Conservation (phyloP, 805 yeast species). For the Ogataea nakhonphanomensis region DNA sequence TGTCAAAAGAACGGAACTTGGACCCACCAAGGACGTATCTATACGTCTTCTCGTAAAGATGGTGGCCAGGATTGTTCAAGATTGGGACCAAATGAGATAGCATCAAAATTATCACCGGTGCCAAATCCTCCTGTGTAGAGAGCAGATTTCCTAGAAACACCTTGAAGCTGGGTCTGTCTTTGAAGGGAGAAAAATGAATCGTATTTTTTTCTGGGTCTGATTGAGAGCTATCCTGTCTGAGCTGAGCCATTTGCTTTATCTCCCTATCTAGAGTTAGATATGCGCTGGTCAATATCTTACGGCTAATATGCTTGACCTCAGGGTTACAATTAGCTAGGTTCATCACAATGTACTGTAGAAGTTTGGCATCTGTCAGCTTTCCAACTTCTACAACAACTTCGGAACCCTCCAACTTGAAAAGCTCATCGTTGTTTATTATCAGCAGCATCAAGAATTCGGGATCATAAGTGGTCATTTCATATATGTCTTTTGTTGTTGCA, state of each 20-base stretch:
- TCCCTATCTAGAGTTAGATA: conserved; percentile 40
- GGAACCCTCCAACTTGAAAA: conserved; percentile 37
- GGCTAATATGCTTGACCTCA: conserved; percentile 36
- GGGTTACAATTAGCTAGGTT: conserved; percentile 39
- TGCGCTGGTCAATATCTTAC: conserved; percentile 43
- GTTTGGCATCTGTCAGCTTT: conserved; percentile 51
- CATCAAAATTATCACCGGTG: conserved; percentile 52
- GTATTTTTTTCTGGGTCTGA: conserved; percentile 4
- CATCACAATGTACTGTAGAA: conserved; percentile 50
- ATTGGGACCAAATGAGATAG: conserved; percentile 56
- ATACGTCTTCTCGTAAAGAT: conserved; percentile 65
- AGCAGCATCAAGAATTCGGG: conserved; percentile 65
- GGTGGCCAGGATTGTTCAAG: conserved; percentile 66
- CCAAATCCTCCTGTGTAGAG: conserved; percentile 33
- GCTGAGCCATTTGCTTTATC: conserved; percentile 24
- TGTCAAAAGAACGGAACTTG: conserved; percentile 35
- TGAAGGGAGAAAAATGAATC: conserved; percentile 34
- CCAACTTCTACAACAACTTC: conserved; percentile 45
- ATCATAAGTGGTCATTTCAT: conserved; percentile 48
- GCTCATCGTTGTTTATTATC: conserved; percentile 61
- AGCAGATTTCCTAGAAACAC: conserved; percentile 49
- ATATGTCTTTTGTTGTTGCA: conserved; percentile 21
- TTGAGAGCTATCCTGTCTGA: conserved; percentile 14
- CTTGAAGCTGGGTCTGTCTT: conserved; percentile 54
- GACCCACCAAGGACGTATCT: conserved; percentile 64